A percentile compares a stretch with the other conserved stretches of the same genome.
phyloP scores from a whole-genome alignment of 108 stramenopile species.

The Parietichytrium sp. region DNA sequence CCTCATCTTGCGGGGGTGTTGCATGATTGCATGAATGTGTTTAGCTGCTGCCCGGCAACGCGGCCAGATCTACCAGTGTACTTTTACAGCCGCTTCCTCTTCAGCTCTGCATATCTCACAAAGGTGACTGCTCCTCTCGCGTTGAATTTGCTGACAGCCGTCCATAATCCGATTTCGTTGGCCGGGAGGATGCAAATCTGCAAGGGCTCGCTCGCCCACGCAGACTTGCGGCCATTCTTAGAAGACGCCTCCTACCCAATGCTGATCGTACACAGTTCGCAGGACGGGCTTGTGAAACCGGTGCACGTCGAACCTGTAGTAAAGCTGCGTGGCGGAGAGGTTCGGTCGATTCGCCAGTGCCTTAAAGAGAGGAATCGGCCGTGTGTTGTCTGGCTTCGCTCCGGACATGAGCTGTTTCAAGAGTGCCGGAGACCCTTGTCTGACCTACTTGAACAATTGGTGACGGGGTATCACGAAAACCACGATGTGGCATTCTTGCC shows the following conservation, averaged over 20 bases:
- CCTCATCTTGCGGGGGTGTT: slow-evolving; percentile 75
- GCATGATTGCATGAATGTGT: slow-evolving; percentile 83
- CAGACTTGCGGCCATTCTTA: slow-evolving; percentile 69
- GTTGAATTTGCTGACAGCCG: slow-evolving; percentile 78
- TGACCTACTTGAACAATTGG: slow-evolving; percentile 71
- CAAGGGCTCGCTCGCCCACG: slow-evolving; percentile 68
- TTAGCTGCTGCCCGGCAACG: slow-evolving; percentile 69
- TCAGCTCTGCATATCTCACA: slow-evolving; percentile 69
- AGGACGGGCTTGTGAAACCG: slow-evolving; percentile 70
- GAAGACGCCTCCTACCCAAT: slow-evolving; percentile 62
- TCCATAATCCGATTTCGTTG: slow-evolving; percentile 77
- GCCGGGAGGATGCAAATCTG: slow-evolving; percentile 73
- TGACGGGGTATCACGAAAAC: slow-evolving; percentile 69
- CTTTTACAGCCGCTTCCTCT: slow-evolving; percentile 80
- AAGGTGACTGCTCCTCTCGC: slow-evolving; percentile 78
- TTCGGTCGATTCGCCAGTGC: slow-evolving; percentile 61
- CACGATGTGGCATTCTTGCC: slow-evolving; percentile 62
- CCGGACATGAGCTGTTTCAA: slow-evolving; percentile 80
- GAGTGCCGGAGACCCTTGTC: slow-evolving; percentile 68
- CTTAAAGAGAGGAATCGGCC: slow-evolving; percentile 54
- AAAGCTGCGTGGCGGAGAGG: slow-evolving; percentile 59
- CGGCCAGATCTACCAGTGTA: slow-evolving; percentile 84
- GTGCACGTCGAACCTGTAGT: slow-evolving; percentile 71
- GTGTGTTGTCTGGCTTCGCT: slow-evolving; percentile 73
- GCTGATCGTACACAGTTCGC: slow-evolving; percentile 70